Evolutionary conservation across 345 rosid genomes (phyloP), one percentile per base, ranked within the genome.

Genomic region (Sisymbrium altissimum): DNA sequence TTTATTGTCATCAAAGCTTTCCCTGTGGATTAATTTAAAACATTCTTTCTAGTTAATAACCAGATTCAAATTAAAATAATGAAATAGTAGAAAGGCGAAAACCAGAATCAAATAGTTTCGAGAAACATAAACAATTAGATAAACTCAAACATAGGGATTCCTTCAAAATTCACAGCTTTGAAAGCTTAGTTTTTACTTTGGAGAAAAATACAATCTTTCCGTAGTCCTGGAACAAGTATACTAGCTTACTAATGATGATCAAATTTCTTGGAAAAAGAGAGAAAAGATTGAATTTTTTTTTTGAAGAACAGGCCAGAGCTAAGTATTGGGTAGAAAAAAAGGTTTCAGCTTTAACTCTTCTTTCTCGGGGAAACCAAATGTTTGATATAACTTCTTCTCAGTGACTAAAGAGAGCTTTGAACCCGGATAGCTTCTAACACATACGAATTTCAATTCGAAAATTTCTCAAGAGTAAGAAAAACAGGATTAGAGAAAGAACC

Each of bases 1-100:
- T 95, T 92, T 7, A 92, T 68, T 55, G 71, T 68, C 94, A 89
- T 89, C 74, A 95, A 79, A 7, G 91, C 90, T 73, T 83, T 89
- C 23, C 92, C 99, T 95, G 81, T 39, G 0, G 0, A 13, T 33
- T 29, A 21, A 19, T 3, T 6, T 1, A 9, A 29, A 63, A 52
- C 39, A 11, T 25, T 25, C 7, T n/a, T 50, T 21, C 5, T 50
- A 50, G 13, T 25, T 15, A 4, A 19, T 2, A 17, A 53, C 30
- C 15, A 46, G 6, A 36, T 15, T 18, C 3, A 6, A 23, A 1
- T 6, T 58, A 17, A 5, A 14, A 36, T 15, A 21, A 40, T 30
- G 39, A 11, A 27, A 32, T 2, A 1, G 1, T 43, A 3, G 7
- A 57, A 57, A 67, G 13, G 23, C 6, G 4, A n/a, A 61, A 33